Base-by-base conservation (phyloP, 1,139 yeast genomes). In the Suhomyces yuchorum region DNA sequence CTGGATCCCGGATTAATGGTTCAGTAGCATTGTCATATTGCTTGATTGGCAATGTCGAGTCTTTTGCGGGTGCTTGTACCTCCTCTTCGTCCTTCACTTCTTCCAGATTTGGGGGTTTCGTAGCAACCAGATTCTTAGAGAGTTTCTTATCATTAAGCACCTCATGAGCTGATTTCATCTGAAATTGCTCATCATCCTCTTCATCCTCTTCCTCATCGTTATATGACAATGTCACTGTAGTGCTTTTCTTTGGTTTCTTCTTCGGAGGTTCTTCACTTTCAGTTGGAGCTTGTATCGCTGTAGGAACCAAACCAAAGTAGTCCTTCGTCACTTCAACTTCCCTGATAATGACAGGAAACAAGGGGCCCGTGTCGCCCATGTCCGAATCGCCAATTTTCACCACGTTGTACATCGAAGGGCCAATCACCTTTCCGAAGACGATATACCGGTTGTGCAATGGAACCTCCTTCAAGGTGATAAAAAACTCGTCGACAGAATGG, bases 391-490 rank as follows among this genome's bases (percentile, higher is more conserved):
- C 68, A 8, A 86, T 83, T 44, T 73, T 71, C 40, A 78, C 63
- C 11, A 84, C 76, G 37, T 75, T 82, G 66, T 77, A 77, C 22
- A 83, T 74, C 0, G 87, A 72, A 28, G 81, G 82, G 1, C 85
- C 90, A 2, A 75, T 76, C 11, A 87, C 70, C 51, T 80, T 77
- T 0, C 96, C 96, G 57, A 88, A 73, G 15, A 84, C 60, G 0
- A 84, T 82, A 52, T 74, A 73, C 49, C 71, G 71, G 28, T 73
- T 69, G 52, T 78, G 73, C 48, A 78, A 63, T 2, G 81, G 71
- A 22, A 75, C 61, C 9, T 77, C 76, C 3, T 66, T 68, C 49
- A 81, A 60, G 0, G 87, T 81, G 24, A 85, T 75, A 60, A 84
- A 77, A 59, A 85, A 79, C n/a, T 66, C 60, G 40, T 63, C 78